These are phyloP conservation scores for Misopates orontium DNA, from an alignment of 257 asterid genomes.

Conservation along the genomic window DNA sequence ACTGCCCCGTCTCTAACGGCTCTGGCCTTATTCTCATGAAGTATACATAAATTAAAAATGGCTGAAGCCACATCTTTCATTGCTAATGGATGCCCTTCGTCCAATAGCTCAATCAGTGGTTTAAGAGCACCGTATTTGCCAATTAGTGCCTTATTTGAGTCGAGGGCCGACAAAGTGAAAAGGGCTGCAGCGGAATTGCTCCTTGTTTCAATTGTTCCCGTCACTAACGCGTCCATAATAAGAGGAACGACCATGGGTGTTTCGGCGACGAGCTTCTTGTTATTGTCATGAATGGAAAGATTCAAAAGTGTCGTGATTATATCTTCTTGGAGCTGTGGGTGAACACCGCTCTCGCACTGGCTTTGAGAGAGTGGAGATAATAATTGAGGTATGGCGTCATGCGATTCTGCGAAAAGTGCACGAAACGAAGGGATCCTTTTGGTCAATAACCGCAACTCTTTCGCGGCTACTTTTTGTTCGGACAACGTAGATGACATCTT, in stretches of 20 bases:
- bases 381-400: constrained; percentile 57
- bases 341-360: constrained; percentile 23
- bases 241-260: constrained; percentile 70
- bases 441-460: constrained; percentile 63
- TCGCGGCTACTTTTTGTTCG: constrained; percentile 79
- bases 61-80: constrained; percentile 94
- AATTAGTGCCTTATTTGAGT: constrained; percentile 69
- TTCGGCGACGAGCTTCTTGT: constrained; percentile 84
- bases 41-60: constrained; percentile 65
- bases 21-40: constrained; percentile 71
- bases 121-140: constrained; percentile 72
- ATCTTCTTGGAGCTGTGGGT: constrained; percentile 76
- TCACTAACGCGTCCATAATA: constrained; percentile 56
- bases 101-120: constrained; percentile 65
- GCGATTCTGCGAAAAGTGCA: constrained; percentile 67
- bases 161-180: constrained; percentile 78
- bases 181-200: constrained; percentile 94
- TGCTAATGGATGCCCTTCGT: constrained; percentile 62
- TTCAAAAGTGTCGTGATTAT: constrained; percentile 77
- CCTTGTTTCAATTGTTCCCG: constrained; percentile 70
- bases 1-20: constrained; percentile 81
- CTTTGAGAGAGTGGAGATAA: constrained; percentile 55
- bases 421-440: constrained; percentile 74
- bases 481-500: constrained; percentile 56
- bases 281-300: constrained; percentile 80